These are phyloP conservation scores for Solanum hybrid DNA, from an alignment of 305 asterid species.

Conservation along the genomic window DNA sequence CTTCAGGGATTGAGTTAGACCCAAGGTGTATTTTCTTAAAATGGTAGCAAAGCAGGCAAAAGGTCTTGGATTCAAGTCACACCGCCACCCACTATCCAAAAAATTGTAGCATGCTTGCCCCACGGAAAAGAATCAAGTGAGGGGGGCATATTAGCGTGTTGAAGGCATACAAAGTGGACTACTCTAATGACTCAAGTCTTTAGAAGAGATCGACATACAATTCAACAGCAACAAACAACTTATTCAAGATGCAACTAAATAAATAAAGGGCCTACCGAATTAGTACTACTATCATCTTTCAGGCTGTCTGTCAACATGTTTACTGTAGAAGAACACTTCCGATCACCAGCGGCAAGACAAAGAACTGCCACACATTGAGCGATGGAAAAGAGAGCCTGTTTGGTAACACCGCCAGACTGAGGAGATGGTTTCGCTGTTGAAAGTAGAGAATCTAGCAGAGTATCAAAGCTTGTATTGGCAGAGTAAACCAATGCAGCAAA, in stretches of 20 bases:
- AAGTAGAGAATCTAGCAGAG: constrained; percentile 83
- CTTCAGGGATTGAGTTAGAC: neutral
- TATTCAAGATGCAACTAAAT: neutral
- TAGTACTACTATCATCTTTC: constrained; percentile 67
- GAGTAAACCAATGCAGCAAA: constrained; percentile 82
- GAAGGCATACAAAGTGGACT: neutral
- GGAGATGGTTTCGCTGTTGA: constrained; percentile 84
- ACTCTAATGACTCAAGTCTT: neutral
- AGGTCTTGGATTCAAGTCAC: neutral
- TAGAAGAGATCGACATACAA: neutral
- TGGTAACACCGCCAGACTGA: constrained; percentile 83
- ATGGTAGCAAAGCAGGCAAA: neutral
- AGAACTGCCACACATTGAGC: constrained; percentile 99
- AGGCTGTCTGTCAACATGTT: constrained; percentile 86
- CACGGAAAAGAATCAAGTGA: neutral
- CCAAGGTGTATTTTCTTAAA: neutral
- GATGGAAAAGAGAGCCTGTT: constrained; percentile 90
- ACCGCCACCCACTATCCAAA: neutral
- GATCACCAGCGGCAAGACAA: constrained; percentile 89
- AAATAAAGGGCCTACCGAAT: constrained; percentile 48
- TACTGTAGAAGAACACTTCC: constrained; percentile 76
- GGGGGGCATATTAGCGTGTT: neutral
- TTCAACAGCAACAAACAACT: neutral
- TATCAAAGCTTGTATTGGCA: constrained; percentile 94
- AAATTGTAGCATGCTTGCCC: neutral